phyloP scores from a whole-genome alignment of 176 grass and related monocot species.

The Areca catechu region DNA sequence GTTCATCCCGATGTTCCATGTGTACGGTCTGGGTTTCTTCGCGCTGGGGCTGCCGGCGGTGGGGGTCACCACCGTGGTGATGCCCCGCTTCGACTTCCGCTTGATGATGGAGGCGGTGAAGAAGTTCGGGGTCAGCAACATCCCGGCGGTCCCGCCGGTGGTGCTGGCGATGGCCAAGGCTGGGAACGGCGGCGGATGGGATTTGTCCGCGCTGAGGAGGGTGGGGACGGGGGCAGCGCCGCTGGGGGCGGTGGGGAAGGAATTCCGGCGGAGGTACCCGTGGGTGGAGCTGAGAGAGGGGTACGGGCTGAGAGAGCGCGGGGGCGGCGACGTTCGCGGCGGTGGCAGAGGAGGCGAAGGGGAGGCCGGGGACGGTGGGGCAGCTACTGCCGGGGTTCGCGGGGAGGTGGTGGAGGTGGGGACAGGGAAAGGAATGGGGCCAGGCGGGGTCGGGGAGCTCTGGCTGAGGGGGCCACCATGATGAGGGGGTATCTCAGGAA shows the following conservation, averaged over 20 bases:
- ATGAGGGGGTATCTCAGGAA: constrained; percentile 24
- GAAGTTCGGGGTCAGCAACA: too few relatives aligned
- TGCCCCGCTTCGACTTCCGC: constrained; percentile 5
- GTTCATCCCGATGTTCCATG: constrained; percentile 16
- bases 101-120: neutral
- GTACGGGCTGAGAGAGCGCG: constrained; percentile 18
- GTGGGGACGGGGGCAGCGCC: constrained; percentile 8
- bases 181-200: neutral
- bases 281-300: constrained; percentile 22
- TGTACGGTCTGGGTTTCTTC: constrained; percentile 15
- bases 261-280: constrained; percentile 8
- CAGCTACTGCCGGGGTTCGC: neutral
- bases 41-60: constrained; percentile 15
- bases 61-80: constrained; percentile 4
- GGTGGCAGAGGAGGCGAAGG: constrained; percentile 5
- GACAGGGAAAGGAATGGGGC: neutral
- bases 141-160: too few relatives aligned
- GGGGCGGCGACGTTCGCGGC: neutral
- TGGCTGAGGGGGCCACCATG: constrained; percentile 11
- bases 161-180: neutral
- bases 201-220: constrained; percentile 8
- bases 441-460: constrained; percentile 11
- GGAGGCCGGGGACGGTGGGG: constrained; percentile 5
- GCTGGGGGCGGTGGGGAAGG: neutral
- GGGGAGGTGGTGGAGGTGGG: too few relatives aligned